phyloP scores from a whole-genome alignment of 2,329 filamentous ascomycete species.

The Fusarium secorum region DNA sequence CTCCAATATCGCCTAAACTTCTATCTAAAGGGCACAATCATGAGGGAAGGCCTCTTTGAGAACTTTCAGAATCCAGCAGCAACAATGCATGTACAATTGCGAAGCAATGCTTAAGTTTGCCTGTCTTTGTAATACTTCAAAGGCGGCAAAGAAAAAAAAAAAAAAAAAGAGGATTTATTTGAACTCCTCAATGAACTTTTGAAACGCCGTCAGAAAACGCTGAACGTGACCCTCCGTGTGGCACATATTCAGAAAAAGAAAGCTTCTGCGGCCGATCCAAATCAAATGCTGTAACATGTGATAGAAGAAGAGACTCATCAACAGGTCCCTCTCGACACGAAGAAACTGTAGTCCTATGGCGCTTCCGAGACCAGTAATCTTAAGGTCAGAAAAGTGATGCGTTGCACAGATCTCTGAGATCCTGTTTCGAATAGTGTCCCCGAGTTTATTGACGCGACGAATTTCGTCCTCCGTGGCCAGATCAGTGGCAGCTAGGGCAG shows the following conservation, averaged over 20 bases:
- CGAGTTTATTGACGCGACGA: background rate
- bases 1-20: background rate
- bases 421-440: background rate
- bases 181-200: background rate
- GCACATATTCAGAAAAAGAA: background rate
- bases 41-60: too few relatives aligned
- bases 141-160: background rate
- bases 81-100: background rate
- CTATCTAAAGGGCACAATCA: background rate
- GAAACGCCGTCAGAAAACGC: background rate
- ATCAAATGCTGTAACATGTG: too few relatives aligned
- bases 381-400: background rate
- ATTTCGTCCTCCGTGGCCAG: background rate
- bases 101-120: background rate
- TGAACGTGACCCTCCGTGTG: background rate
- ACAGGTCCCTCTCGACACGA: background rate
- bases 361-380: background rate
- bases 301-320: too few relatives aligned
- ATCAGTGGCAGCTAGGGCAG: background rate
- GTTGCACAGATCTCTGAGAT: background rate
- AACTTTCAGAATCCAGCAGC: background rate
- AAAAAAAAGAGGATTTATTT: background rate
- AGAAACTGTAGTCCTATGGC: background rate
- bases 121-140: background rate
- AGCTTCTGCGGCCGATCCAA: background rate